Evolutionary conservation across 768 basidiomycete species (phyloP).

Genomic region (Macrocybe gigantea): DNA sequence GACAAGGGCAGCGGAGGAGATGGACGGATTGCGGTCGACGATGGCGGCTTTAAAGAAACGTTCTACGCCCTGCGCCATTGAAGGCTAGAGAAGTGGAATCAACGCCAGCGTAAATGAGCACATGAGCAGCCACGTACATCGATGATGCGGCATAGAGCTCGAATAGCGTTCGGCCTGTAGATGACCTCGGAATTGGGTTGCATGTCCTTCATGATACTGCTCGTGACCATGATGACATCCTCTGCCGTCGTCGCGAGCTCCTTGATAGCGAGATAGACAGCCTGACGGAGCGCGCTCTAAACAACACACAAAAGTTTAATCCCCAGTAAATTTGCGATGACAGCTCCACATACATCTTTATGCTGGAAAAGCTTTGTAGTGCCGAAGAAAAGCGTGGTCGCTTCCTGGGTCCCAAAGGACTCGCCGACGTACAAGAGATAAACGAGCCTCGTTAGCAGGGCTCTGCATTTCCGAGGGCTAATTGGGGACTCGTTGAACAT

Average conservation of each 20-base stretch:
- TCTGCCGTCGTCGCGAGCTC: conserved; percentile 94
- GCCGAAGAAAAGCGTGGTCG: conserved; percentile 96
- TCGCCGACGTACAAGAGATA: conserved; percentile 97
- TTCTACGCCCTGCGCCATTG: conserved; percentile 98
- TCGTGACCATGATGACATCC: conserved; percentile 99
- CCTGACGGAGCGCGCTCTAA: conserved; percentile 92
- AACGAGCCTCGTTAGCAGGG: conserved; percentile 92
- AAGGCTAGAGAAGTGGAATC: conserved; percentile 52
- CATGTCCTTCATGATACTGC: conserved; percentile 99
- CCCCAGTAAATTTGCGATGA: neutral
- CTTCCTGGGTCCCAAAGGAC: conserved; percentile 91
- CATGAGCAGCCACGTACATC: conserved; percentile 60
- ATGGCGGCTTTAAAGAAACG: conserved; percentile 99
- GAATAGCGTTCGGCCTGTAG: conserved; percentile 95
- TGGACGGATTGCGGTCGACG: conserved; percentile 92
- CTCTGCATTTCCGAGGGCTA: conserved; percentile 94
- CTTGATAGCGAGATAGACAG: conserved; percentile 98
- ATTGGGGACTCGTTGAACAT: conserved; percentile 99
- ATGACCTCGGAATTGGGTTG: conserved; percentile 98
- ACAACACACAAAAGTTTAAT: neutral
- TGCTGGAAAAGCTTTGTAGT: conserved; percentile 99
- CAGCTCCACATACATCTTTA: conserved; percentile 77
- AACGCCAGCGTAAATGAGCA: neutral
- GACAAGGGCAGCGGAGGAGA: conserved; percentile 93
- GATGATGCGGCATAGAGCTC: conserved; percentile 93